Base-by-base conservation (phyloP, 1,139 yeast species). In the Yamadazyma diddensiae region DNA sequence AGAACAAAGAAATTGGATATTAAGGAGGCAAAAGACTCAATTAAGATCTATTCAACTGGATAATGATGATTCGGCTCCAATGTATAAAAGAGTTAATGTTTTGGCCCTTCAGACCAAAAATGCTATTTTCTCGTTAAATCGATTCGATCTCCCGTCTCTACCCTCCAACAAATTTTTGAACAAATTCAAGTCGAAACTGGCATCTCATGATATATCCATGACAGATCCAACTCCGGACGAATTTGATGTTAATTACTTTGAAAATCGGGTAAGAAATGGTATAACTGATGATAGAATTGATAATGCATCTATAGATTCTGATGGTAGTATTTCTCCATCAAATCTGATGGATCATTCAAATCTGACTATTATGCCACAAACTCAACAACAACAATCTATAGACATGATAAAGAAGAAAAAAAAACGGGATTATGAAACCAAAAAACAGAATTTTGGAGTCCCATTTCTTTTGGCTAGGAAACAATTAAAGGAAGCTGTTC, bases 381-480 rank as follows among this genome's bases (percentile, higher is more conserved):
- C 31, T 26, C 36, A 26, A 16, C 25, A 3, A 37, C 45, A 21
- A 42, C 40, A 24, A 42, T 37, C 17, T 2, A 11, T 15, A 13
- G 38, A 42, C 29, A 57, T 54, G 41, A 18, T 35, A 3, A 42
- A 44, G 24, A 53, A 49, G 13, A 29, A 47, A 5, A 50, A 52
- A 15, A 47, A 53, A 29, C 46, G 68, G 31, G 73, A 67, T 43
- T 68, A 66, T 42, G 45, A 51, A 15, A 37, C 49, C 7, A 59
- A 55, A 31, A 56, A 56, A 29, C 45, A 45, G 14, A 52, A 51
- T 24, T 65, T 53, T 37, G 59, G 60, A n/a, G 76, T 82, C 1
- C 82, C 94, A 0, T 84, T 82, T 52, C 61, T 73, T 21, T 75
- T 73, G 34, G 97, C 97, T 1, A 70, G 82, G 43, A 71, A 80